A percentile compares a stretch with the other conserved stretches of the same genome.
Evolutionary conservation across 371 early-diverging fungal species (phyloP).

Genomic region (Mortierella sp.): DNA sequence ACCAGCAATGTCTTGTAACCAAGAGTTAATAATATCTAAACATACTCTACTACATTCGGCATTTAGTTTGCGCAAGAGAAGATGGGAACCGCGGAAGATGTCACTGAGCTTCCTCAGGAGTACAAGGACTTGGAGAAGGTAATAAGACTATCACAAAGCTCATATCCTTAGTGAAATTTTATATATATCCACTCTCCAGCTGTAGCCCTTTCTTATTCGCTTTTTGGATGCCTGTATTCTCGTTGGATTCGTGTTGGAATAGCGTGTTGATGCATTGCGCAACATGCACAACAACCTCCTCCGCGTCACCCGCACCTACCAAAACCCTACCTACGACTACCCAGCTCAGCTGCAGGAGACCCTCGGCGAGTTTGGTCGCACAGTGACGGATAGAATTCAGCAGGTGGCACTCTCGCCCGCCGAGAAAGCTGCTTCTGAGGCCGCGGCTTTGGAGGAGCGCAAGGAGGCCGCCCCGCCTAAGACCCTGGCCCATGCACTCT

Average conservation of each 20-base stretch:
- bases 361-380: conserved; percentile 72
- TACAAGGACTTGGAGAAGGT: conserved; percentile 87
- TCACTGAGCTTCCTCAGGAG: conserved; percentile 92
- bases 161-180: too few species aligned
- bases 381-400: conserved; percentile 72
- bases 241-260: conserved; percentile 14
- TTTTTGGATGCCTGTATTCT: neutral
- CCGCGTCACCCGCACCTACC: conserved; percentile 79
- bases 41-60: too few species aligned
- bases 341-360: conserved; percentile 82
- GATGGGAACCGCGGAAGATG: conserved; percentile 81
- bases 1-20: too few species aligned
- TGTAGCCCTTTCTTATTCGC: too few species aligned
- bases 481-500: conserved; percentile 79
- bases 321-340: conserved; percentile 79
- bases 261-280: conserved; percentile 77
- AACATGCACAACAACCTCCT: conserved; percentile 76
- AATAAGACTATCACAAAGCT: conserved; percentile 3
- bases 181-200: too few species aligned
- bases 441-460: conserved; percentile 55
- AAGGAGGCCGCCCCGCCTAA: conserved; percentile 64
- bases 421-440: conserved; percentile 57
- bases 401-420: conserved; percentile 67
- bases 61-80: conserved; percentile 92
- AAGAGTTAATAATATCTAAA: too few species aligned